Percentiles rank a stretch among this genome's conserved stretches.
Conservation (phyloP, 2,329 filamentous ascomycete species). For the Colletotrichum acutatum region DNA sequence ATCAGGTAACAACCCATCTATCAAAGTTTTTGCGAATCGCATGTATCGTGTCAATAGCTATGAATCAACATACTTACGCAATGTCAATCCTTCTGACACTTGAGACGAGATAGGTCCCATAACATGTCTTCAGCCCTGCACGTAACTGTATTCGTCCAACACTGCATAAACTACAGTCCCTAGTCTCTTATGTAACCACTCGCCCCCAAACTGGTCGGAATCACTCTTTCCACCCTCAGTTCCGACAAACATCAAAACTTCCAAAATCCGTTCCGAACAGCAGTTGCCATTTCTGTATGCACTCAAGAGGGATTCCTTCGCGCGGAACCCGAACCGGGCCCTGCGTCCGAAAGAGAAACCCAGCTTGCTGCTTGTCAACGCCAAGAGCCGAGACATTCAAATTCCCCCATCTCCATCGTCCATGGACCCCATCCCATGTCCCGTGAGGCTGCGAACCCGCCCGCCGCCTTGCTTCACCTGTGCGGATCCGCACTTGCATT, state of each 20-base stretch:
- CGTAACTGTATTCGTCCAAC: neutral
- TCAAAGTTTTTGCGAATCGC: constrained; percentile 4
- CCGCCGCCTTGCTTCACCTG: neutral
- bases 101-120: neutral
- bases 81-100: neutral
- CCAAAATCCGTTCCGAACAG: neutral
- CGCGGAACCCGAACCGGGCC: neutral
- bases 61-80: neutral
- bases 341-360: neutral
- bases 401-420: too few species aligned
- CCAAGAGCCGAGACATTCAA: neutral
- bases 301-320: neutral
- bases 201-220: neutral
- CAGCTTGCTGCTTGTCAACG: neutral
- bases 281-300: neutral
- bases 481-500: constrained; percentile 3
- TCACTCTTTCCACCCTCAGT: neutral
- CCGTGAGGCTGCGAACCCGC: too few species aligned
- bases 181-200: neutral
- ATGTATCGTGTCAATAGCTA: neutral
- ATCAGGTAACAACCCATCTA: neutral
- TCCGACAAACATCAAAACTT: neutral
- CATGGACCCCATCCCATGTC: too few species aligned
- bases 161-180: neutral
- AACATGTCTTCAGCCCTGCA: neutral